phyloP scores from a whole-genome alignment of 495 filamentous ascomycete species.

The Clohesyomyces aquaticus region DNA sequence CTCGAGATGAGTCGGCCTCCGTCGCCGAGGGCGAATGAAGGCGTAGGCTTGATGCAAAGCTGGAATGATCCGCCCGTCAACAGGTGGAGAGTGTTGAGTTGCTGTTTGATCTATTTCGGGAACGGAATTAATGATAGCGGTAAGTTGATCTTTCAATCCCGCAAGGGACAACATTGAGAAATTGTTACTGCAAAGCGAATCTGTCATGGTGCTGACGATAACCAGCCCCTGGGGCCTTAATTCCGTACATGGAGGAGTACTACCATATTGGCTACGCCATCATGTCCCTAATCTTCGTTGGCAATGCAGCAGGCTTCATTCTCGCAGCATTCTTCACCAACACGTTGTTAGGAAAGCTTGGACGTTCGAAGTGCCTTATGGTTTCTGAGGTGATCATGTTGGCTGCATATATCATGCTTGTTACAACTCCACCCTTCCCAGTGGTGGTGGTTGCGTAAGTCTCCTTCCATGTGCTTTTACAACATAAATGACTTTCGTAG shows the following conservation, averaged over 20 bases:
- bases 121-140: constrained; percentile 55
- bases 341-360: constrained; percentile 58
- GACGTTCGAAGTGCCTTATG: constrained; percentile 65
- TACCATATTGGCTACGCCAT: constrained; percentile 74
- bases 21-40: constrained; percentile 49
- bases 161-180: background rate
- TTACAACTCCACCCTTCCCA: constrained; percentile 69
- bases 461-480: too few species aligned
- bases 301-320: constrained; percentile 78
- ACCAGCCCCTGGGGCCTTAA: constrained; percentile 67
- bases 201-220: constrained; percentile 42
- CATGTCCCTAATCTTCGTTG: constrained; percentile 79
- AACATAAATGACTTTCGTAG: constrained; percentile 46
- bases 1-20: constrained; percentile 58
- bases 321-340: constrained; percentile 68
- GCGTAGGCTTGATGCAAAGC: constrained; percentile 53
- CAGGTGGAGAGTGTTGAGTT: constrained; percentile 47
- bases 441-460: constrained; percentile 58
- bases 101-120: constrained; percentile 51
- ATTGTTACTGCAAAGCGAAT: background rate
- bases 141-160: constrained; percentile 56
- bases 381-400: constrained; percentile 55
- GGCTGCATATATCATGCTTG: constrained; percentile 65
- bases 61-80: constrained; percentile 61
- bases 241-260: constrained; percentile 73